phyloP scores from a whole-genome alignment of 805 yeast species.

The Candida sanyiensis region DNA sequence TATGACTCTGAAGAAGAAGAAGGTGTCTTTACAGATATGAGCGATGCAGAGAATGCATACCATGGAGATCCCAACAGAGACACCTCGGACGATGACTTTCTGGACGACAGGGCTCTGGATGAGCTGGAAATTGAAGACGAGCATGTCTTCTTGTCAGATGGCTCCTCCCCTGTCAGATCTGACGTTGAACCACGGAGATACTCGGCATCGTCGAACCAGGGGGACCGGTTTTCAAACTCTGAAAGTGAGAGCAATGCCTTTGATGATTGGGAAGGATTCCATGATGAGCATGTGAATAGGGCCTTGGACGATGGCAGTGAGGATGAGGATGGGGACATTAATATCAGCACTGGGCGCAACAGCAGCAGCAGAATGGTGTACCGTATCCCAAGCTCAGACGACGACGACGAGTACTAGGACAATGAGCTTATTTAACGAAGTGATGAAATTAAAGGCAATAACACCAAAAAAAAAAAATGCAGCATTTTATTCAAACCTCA shows the following conservation, averaged over 20 bases:
- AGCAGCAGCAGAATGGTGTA: not conserved
- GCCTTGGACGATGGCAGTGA: slow-evolving; percentile 1
- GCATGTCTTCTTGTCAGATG: slow-evolving; percentile 7
- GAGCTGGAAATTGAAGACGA: slow-evolving; percentile 7
- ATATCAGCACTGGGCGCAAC: not conserved
- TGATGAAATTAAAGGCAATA: not conserved
- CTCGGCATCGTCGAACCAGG: slow-evolving; percentile 5
- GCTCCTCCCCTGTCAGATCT: slow-evolving; percentile 18
- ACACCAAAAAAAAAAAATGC: no score
- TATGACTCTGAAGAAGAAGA: slow-evolving; percentile 2
- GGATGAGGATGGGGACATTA: slow-evolving; percentile 1
- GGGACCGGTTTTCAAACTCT: not conserved
- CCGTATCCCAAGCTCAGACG: not conserved
- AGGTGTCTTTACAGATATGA: not conserved
- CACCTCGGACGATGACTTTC: slow-evolving; percentile 14
- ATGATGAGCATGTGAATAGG: slow-evolving; percentile 1
- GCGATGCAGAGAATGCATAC: slow-evolving; percentile 1
- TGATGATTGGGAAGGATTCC: slow-evolving; percentile 13
- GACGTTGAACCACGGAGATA: not conserved
- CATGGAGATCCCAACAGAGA: no score
- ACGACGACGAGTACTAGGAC: slow-evolving; percentile 2
- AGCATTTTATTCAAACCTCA: slow-evolving; percentile 26
- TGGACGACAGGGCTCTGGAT: slow-evolving; percentile 16
- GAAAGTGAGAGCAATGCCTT: not conserved
- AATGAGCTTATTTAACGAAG: slow-evolving; percentile 3